Base-by-base conservation (phyloP, 225 moss, liverwort and hornwort genomes). In the Neckera pumila region DNA sequence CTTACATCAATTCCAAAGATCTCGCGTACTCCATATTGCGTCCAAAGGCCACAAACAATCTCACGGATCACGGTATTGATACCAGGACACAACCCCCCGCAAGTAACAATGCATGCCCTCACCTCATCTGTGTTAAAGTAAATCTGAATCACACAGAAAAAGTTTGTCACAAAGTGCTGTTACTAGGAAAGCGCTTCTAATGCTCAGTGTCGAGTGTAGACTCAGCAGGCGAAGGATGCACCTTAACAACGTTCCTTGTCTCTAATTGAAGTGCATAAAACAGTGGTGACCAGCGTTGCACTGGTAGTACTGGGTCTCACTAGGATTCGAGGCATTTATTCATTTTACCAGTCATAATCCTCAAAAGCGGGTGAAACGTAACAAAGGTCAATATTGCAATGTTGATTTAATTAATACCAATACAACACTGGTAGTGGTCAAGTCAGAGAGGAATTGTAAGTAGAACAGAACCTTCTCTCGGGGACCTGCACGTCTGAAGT, bases 31-130 rank as follows among this genome's bases (percentile, higher is more conserved):
- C 88, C 90, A 75, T 96, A 96, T 79, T 95, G 93, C 42, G 89
- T 78, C 95, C 95, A 95, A 57, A 96, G 91, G 23, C 92, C 88
- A 89, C 92, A 93, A 36, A 96, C 96, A 56, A 96, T 90, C 92
- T 96, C 96, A 84, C 96, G 93, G 33, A 96, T 91, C 80, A 96
- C 96, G 47, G 96, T 96, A 79, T 96, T 96, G 42, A 95, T 92
- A 58, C 96, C 96, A 47, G 96, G 96, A 80, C 96, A 96, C 80
- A 96, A 86, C 54, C 96, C 96, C 42, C 96, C 96, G 87, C 96
- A 96, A 34, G 96, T 96, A 49, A 96, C 96, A 86, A 96, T 94
- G 79, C 95, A 95, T 58, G 95, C 95, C 89, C 84, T 93, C 85
- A 96, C 96, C 22, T 96, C 95, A 34, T 95, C 91, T n/a, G 89